Percentiles rank a stretch among this genome's conserved stretches.
These are phyloP conservation scores for Pinus albicaulis DNA, from an alignment of 75 land plant species.

Conservation along the genomic window DNA sequence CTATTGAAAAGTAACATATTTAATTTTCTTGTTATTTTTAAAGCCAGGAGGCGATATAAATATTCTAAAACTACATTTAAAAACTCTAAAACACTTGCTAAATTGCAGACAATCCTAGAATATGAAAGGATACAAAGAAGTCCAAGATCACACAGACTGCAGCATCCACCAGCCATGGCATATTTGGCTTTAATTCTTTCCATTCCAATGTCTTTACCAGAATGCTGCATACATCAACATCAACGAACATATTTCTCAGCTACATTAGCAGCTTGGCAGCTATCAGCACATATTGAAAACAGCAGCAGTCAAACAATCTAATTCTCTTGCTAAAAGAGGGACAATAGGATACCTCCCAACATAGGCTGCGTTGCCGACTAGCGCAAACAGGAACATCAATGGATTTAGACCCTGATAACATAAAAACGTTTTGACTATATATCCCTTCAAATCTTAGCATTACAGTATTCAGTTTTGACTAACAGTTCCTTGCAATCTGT, in stretches of 20 bases:
- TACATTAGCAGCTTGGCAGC: neutral
- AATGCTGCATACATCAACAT: conserved; percentile 46
- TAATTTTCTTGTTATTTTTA: no score
- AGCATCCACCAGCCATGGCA: conserved; percentile 95
- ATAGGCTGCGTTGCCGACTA: conserved; percentile 50
- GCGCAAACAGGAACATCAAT: conserved; percentile 60
- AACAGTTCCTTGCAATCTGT: neutral
- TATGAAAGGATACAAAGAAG: conserved; percentile 58
- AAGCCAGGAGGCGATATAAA: no score
- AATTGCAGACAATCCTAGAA: neutral
- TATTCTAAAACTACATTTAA: neutral
- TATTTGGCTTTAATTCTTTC: conserved; percentile 55
- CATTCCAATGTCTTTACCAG: conserved; percentile 61
- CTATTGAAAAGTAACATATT: no score
- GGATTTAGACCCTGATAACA: conserved; percentile 69
- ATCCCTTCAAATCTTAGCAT: neutral
- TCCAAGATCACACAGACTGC: conserved; percentile 75
- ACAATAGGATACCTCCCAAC: conserved; percentile 54
- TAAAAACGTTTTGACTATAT: neutral
- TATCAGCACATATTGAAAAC: neutral
- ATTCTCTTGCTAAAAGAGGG: no score
- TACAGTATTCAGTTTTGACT: no score
- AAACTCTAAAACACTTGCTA: neutral
- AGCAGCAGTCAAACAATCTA: neutral
- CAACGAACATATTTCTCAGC: neutral